phyloP scores from a whole-genome alignment of 2,329 filamentous ascomycete species.

The Epichloe sibirici region DNA sequence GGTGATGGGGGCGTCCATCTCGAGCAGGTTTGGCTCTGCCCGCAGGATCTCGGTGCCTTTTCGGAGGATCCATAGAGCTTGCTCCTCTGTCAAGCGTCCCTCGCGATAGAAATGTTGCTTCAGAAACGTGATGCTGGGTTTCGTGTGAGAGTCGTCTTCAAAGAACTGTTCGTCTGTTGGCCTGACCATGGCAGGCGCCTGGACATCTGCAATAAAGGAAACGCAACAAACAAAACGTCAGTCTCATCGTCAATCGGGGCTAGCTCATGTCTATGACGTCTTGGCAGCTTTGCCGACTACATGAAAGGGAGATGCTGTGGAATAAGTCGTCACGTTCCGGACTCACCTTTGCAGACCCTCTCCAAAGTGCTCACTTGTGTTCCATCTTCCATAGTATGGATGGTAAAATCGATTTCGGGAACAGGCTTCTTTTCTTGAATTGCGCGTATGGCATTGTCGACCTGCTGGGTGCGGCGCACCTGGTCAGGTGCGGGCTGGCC shows the following conservation, averaged over 20 bases:
- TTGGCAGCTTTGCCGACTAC: not conserved
- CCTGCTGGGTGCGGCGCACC: constrained; percentile 44
- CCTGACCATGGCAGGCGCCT: constrained; percentile 87
- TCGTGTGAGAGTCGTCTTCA: constrained; percentile 70
- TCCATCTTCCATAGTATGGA: constrained; percentile 97
- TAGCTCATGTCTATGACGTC: not conserved
- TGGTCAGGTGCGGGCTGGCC: constrained; percentile 25
- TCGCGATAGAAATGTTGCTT: constrained; percentile 99
- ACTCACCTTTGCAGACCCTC: constrained; percentile 92
- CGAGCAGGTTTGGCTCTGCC: constrained; percentile 85
- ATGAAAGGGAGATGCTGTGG: not conserved
- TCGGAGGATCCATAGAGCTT: constrained; percentile 89
- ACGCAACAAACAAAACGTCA: constrained; percentile 7
- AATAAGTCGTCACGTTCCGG: not conserved
- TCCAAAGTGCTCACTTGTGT: constrained; percentile 90
- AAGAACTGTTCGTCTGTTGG: constrained; percentile 93
- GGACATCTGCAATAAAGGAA: constrained; percentile 58
- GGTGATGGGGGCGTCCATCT: constrained; percentile 99
- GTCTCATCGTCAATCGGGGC: not conserved
- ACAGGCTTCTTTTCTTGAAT: constrained; percentile 91
- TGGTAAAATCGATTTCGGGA: constrained; percentile 95
- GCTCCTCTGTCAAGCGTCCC: constrained; percentile 90
- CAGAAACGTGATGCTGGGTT: constrained; percentile 86
- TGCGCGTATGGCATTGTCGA: constrained; percentile 85
- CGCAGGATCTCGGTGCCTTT: constrained; percentile 79